Conservation (phyloP, 495 filamentous ascomycete genomes). For the Penicillium turbatum region DNA sequence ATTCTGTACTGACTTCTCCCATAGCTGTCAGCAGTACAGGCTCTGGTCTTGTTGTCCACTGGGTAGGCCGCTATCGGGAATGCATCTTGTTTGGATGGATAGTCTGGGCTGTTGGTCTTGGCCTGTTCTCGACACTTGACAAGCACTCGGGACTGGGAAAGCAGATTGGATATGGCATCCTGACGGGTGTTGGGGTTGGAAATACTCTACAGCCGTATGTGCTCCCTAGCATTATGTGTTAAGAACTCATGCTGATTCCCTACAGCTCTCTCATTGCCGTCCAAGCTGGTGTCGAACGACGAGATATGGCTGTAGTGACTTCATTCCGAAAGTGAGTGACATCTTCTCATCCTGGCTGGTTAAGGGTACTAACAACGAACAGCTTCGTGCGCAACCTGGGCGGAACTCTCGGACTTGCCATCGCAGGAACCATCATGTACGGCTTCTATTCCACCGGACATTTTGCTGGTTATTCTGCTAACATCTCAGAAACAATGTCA, state of each 20-base stretch:
- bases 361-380: constrained; percentile 10
- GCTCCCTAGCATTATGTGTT: not conserved
- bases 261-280: constrained; percentile 44
- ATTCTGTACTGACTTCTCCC: not conserved
- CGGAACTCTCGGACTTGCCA: constrained; percentile 49
- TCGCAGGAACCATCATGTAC: constrained; percentile 50
- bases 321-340: constrained; percentile 48
- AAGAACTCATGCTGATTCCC: not conserved
- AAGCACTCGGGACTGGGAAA: constrained; percentile 46
- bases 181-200: constrained; percentile 51
- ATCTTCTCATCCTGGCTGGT: not conserved
- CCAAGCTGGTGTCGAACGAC: constrained; percentile 49
- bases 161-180: constrained; percentile 49
- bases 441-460: not conserved
- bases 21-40: constrained; percentile 45
- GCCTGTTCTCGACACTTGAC: constrained; percentile 51
- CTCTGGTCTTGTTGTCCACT: constrained; percentile 50
- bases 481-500: constrained; percentile 41
- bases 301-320: constrained; percentile 54
- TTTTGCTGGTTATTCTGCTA: not conserved
- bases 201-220: constrained; percentile 51
- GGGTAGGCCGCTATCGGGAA: constrained; percentile 51
- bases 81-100: constrained; percentile 50
- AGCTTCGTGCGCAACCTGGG: constrained; percentile 53
- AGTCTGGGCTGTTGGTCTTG: constrained; percentile 50